Evolutionary conservation across 2,329 filamentous ascomycete species (phyloP).

Genomic region (Monilinia fructigena): DNA sequence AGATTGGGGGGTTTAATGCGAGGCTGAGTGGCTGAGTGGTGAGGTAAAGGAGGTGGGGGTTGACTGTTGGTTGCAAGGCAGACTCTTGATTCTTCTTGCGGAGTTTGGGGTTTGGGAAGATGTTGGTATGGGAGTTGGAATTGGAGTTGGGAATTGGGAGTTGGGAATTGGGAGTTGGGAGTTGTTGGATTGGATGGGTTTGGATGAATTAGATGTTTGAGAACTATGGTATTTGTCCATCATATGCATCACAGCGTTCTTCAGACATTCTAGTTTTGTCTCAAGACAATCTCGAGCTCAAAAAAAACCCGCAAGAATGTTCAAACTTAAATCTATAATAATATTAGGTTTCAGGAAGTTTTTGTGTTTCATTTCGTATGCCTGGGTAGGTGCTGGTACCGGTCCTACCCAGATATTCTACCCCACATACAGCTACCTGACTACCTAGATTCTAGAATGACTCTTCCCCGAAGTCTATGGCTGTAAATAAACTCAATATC

Average conservation of each 20-base stretch:
- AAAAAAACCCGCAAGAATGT: not conserved
- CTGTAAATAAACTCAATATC: not conserved
- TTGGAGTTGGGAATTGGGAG: too few relatives aligned
- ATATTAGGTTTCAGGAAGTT: not conserved
- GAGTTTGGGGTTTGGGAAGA: too few relatives aligned
- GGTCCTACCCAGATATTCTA: not conserved
- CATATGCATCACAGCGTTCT: too few relatives aligned
- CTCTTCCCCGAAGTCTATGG: constrained; percentile 11
- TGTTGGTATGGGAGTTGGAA: too few relatives aligned
- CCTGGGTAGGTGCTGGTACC: too few relatives aligned
- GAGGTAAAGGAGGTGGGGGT: not conserved
- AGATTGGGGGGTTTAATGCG: constrained; percentile 10
- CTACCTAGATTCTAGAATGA: not conserved
- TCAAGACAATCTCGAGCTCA: not conserved
- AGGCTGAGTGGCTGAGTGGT: constrained; percentile 15
- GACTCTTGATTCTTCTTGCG: not conserved
- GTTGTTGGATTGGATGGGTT: not conserved
- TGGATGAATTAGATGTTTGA: too few relatives aligned
- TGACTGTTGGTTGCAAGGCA: not conserved
- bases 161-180: too few relatives aligned
- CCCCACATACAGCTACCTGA: not conserved
- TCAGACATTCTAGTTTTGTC: not conserved
- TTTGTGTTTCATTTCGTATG: constrained; percentile 8
- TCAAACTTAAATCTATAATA: not conserved
- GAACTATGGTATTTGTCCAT: too few relatives aligned